Percentiles rank a stretch among this genome's conserved stretches.
phyloP scores from a whole-genome alignment of 352 stramenopile genomes.

The Blastocystis sp. region DNA sequence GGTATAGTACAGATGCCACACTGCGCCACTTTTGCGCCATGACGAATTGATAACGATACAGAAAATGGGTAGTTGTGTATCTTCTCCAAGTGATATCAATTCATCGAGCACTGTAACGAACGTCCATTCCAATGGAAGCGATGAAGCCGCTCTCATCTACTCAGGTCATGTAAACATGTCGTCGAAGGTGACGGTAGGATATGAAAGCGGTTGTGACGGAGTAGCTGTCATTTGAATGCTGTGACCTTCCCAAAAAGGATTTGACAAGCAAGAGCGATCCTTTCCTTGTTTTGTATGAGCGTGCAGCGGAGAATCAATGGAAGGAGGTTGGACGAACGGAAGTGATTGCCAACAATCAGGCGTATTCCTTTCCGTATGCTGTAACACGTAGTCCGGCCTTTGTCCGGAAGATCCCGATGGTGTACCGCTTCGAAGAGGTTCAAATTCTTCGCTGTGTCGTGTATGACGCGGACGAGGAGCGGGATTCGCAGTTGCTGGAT shows the following conservation, averaged over 20 bases:
- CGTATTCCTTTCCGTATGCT: neutral
- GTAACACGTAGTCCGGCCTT: slow-evolving; percentile 68
- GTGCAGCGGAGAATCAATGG: neutral
- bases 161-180: neutral
- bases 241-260: slow-evolving; percentile 72
- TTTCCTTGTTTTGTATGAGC: slow-evolving; percentile 65
- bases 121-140: neutral
- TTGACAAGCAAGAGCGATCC: slow-evolving; percentile 75
- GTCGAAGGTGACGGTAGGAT: slow-evolving; percentile 3
- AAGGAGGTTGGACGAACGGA: slow-evolving; percentile 70
- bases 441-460: slow-evolving; percentile 73
- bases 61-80: slow-evolving; percentile 51
- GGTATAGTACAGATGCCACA: no score
- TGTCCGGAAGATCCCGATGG: slow-evolving; percentile 69
- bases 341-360: slow-evolving; percentile 64
- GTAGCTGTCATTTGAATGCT: slow-evolving; percentile 73
- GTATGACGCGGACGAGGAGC: slow-evolving; percentile 72
- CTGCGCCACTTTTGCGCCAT: no score
- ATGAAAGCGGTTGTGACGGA: slow-evolving; percentile 44
- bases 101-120: neutral
- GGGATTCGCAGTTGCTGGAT: slow-evolving; percentile 64
- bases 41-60: no score
- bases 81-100: slow-evolving; percentile 2
- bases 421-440: slow-evolving; percentile 72
- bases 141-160: slow-evolving; percentile 46